Evolutionary conservation across 306 rosid species (phyloP).

Genomic region (Malus orientalis): DNA sequence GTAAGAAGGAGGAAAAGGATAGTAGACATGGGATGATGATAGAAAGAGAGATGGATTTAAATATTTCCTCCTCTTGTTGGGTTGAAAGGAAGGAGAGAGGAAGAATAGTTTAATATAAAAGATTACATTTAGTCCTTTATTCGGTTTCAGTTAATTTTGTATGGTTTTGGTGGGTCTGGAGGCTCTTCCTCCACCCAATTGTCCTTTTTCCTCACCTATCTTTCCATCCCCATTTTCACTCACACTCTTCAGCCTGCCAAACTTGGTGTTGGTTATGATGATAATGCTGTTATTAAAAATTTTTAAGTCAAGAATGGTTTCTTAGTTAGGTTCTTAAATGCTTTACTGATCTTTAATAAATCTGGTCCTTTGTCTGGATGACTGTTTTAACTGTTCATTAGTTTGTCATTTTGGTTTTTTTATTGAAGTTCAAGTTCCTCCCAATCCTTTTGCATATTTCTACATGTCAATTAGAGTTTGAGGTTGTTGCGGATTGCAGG

Average conservation of each 20-base stretch:
- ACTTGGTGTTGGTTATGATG: not conserved
- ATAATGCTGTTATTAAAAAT: not conserved
- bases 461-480: conserved; percentile 2
- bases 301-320: not conserved
- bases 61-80: not conserved
- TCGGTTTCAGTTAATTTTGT: not conserved
- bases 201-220: not conserved
- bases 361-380: conserved; percentile 1
- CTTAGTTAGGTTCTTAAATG: not conserved
- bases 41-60: not conserved
- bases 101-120: not conserved
- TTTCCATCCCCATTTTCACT: not conserved
- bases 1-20: not conserved
- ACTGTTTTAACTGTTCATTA: not conserved
- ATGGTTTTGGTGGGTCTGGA: not conserved
- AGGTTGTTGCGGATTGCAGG: conserved; percentile 35
- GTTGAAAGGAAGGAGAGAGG: not conserved
- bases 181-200: not conserved
- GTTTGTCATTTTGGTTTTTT: not conserved
- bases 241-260: not conserved
- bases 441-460: not conserved
- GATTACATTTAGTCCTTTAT: not conserved
- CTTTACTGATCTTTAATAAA: not conserved
- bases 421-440: not conserved
- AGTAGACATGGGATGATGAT: not conserved